Evolutionary conservation across 805 yeast species (phyloP).

Genomic region (Yarrowia sp.): DNA sequence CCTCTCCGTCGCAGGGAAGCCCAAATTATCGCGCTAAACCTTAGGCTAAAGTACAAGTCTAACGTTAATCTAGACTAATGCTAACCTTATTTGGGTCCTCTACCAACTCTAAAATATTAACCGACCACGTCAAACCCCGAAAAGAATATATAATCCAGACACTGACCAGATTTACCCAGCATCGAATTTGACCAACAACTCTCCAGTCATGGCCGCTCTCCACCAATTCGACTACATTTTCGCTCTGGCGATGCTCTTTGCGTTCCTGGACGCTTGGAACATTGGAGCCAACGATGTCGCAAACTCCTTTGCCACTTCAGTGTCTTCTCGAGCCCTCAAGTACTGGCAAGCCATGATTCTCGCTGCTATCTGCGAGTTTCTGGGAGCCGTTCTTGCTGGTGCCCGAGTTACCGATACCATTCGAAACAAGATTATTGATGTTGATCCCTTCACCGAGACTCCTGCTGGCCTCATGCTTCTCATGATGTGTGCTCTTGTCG

Average conservation of each 20-base stretch:
- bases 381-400: conserved; percentile 73
- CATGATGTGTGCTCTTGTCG: conserved; percentile 72
- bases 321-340: conserved; percentile 63
- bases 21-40: background rate
- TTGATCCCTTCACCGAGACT: conserved; percentile 46
- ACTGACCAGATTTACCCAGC: background rate
- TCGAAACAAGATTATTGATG: conserved; percentile 58
- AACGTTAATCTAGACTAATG: background rate
- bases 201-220: conserved; percentile 26
- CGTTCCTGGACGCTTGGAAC: conserved; percentile 73
- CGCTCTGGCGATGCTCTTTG: conserved; percentile 66
- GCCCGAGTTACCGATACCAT: conserved; percentile 72
- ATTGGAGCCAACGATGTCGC: conserved; percentile 83
- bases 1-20: too few species aligned
- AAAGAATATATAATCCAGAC: background rate
- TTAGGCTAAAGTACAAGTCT: too few species aligned
- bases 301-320: conserved; percentile 73
- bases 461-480: conserved; percentile 73
- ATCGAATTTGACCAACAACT: background rate
- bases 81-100: background rate
- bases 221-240: conserved; percentile 58
- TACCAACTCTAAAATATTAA: background rate
- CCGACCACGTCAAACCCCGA: conserved; percentile 14
- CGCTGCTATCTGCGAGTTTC: conserved; percentile 66
- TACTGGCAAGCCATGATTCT: conserved; percentile 75